Percentiles rank a stretch among this genome's conserved stretches.
Evolutionary conservation across 2,329 filamentous ascomycete genomes (phyloP).

Genomic region (Salinomyces thailandicus): DNA sequence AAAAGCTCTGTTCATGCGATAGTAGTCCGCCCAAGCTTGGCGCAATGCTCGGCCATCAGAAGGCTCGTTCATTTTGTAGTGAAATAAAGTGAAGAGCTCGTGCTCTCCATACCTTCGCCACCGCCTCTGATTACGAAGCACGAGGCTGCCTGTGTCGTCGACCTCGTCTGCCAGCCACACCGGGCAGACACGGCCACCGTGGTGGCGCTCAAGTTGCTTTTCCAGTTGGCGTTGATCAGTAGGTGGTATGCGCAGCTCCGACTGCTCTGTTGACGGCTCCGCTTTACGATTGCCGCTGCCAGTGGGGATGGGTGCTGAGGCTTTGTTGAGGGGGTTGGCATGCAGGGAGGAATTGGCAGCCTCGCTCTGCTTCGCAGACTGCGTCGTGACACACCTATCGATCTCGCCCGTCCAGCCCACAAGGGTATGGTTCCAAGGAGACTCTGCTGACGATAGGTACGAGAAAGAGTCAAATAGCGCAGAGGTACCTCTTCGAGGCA

Average conservation of each 20-base stretch:
- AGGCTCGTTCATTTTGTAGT: constrained; percentile 91
- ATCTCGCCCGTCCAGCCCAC: constrained; percentile 90
- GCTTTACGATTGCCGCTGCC: constrained; percentile 41
- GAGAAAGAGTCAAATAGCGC: constrained; percentile 86
- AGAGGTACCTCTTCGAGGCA: constrained; percentile 72
- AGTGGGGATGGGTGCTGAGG: constrained; percentile 69
- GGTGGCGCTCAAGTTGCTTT: constrained; percentile 58
- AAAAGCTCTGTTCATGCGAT: constrained; percentile 84
- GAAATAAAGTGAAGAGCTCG: constrained; percentile 83
- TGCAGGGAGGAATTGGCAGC: constrained; percentile 32
- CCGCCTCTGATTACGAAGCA: constrained; percentile 68
- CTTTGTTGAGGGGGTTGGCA: constrained; percentile 54
- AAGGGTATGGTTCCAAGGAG: constrained; percentile 82
- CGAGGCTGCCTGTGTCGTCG: constrained; percentile 55
- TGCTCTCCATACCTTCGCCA: constrained; percentile 89
- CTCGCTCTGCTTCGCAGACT: constrained; percentile 26
- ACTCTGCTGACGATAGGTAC: constrained; percentile 72
- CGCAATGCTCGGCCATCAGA: constrained; percentile 74
- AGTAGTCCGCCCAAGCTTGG: constrained; percentile 83
- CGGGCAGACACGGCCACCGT: constrained; percentile 68
- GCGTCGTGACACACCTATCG: constrained; percentile 22
- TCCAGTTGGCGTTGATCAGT: constrained; percentile 66
- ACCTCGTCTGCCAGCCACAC: constrained; percentile 79
- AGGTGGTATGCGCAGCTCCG: constrained; percentile 60
- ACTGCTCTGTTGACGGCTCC: constrained; percentile 34